Evolutionary conservation across 1,139 yeast genomes (phyloP), one percentile per base, ranked within the genome.

Genomic region (Yamadazyma buinensis): DNA sequence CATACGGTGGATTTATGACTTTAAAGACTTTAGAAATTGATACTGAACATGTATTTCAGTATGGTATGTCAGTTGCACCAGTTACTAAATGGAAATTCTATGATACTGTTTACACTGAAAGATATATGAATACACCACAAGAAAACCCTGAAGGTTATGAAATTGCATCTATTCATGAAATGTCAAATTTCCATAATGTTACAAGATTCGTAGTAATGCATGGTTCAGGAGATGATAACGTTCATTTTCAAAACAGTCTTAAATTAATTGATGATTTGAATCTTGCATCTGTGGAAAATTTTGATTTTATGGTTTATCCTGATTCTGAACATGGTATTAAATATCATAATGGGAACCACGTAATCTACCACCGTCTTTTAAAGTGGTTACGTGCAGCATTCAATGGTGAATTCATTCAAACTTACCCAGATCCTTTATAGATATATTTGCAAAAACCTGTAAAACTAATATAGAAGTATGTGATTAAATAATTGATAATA

Each of bases 191-290:
- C 56, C 47, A 63, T 48, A 54, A 67, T 46, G 76, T 69, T n/a
- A 67, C 64, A 34, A 66, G 86, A 48, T 83, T 84, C 49, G 62
- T 84, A 40, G 55, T 84, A 33, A 80, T 83, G 68, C 94, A 84
- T 54, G 94, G 94, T 8, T 75, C 85, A 1, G 92, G 90, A 14
- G 94, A 84, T 55, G 94, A 84, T 54, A 84, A 84, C 43, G 94
- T 84, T 26, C 94, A 84, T 55, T 73, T 82, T 52, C 94, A 84
- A 52, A 80, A 84, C 56, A 65, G 83, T 15, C 67, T 81, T 42
- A 78, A 77, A 51, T 61, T 84, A 15, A 52, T 84, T 35, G 92
- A 84, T 51, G 64, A 70, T 41, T 67, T 83, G 41, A 75, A 83
- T 49, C 49, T 79, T 35, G 72, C 62, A 9, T 66, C 64, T 5